Percentiles rank a stretch among this genome's conserved stretches.
Conservation (phyloP, 2,329 filamentous ascomycete species). For the Dothistroma septosporum region DNA sequence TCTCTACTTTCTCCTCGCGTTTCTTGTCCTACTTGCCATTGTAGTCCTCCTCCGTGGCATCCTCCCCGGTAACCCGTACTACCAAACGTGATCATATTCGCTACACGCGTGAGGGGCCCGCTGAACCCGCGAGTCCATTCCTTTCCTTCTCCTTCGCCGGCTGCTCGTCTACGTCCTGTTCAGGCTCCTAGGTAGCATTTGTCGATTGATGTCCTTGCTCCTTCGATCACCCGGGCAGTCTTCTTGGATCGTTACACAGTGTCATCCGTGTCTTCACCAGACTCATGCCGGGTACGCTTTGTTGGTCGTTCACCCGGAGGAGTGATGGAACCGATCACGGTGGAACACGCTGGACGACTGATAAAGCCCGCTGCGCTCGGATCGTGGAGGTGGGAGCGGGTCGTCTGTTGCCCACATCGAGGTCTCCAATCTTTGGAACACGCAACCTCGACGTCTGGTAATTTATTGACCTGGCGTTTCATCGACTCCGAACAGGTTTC, state of each 20-base stretch:
- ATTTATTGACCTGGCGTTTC: background rate
- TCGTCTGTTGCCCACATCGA: background rate
- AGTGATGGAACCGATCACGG: background rate
- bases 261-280: background rate
- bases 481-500: background rate
- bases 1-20: too few relatives aligned
- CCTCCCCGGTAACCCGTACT: too few relatives aligned
- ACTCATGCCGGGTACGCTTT: background rate
- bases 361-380: background rate
- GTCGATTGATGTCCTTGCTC: too few relatives aligned
- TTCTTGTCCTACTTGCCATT: too few relatives aligned
- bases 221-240: too few relatives aligned
- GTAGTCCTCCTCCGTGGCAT: too few relatives aligned
- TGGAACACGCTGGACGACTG: background rate
- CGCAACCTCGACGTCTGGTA: background rate
- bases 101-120: too few relatives aligned
- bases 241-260: background rate
- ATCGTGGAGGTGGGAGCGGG: background rate
- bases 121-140: too few relatives aligned
- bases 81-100: too few relatives aligned
- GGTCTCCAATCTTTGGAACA: background rate
- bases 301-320: background rate
- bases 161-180: too few relatives aligned
- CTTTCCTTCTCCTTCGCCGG: too few relatives aligned
- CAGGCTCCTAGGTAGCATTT: too few relatives aligned